Evolutionary conservation across 108 stramenopile genomes (phyloP).

Genomic region (Cyclotella kingstonii): DNA sequence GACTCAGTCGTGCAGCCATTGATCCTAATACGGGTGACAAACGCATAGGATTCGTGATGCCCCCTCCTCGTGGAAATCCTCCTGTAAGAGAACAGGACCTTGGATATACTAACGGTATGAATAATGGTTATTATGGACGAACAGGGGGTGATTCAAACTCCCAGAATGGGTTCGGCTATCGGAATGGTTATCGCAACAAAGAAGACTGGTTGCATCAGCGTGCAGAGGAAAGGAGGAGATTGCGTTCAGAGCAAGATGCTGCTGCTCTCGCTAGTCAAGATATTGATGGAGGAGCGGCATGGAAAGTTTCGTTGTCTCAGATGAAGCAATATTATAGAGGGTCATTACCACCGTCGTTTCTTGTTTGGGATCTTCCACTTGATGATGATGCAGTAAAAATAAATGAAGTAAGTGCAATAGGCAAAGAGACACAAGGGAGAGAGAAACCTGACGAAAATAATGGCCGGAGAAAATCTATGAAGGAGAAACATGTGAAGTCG

Average conservation of each 20-base stretch:
- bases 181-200: slow-evolving; percentile 6
- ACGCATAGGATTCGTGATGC: slow-evolving; percentile 24
- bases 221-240: slow-evolving; percentile 32
- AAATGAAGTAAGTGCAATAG: not conserved
- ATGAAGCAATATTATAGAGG: slow-evolving; percentile 27
- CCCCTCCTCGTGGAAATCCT: slow-evolving; percentile 19
- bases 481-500: slow-evolving; percentile 3
- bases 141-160: slow-evolving; percentile 3
- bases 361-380: slow-evolving; percentile 40
- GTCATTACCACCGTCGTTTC: slow-evolving; percentile 23
- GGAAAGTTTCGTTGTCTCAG: slow-evolving; percentile 28
- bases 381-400: slow-evolving; percentile 15
- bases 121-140: slow-evolving; percentile 19
- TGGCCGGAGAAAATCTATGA: slow-evolving; percentile 2
- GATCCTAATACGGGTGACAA: slow-evolving; percentile 56
- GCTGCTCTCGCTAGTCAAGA: not conserved
- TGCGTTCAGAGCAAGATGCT: slow-evolving; percentile 29
- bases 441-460: slow-evolving; percentile 15
- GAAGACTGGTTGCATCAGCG: slow-evolving; percentile 22
- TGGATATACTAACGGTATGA: slow-evolving; percentile 3
- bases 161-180: slow-evolving; percentile 3
- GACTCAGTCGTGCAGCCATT: slow-evolving; percentile 67
- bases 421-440: slow-evolving; percentile 2
- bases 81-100: slow-evolving; percentile 24
- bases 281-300: slow-evolving; percentile 13